Conservation (phyloP, 768 basidiomycete species). For the Lentinula sp. region DNA sequence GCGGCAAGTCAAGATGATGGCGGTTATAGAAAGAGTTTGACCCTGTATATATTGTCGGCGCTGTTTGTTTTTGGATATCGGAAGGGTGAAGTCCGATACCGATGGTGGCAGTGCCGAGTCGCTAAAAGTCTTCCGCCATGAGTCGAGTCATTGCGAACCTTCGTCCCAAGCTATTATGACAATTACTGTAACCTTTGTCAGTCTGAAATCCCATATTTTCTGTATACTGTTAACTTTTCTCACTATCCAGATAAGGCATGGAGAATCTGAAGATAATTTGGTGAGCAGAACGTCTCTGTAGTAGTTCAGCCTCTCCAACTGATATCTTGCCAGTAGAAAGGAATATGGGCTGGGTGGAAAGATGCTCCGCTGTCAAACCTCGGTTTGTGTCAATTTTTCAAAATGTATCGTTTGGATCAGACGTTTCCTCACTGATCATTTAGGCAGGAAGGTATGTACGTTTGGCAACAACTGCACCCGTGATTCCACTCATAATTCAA, state of each 20-base stretch:
- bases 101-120: not conserved
- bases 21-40: too few relatives aligned
- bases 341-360: slow-evolving; percentile 72
- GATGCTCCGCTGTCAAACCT: slow-evolving; percentile 70
- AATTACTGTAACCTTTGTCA: slow-evolving; percentile 19
- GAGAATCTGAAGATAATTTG: slow-evolving; percentile 65
- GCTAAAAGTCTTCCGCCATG: not conserved
- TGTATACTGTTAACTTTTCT: slow-evolving; percentile 10
- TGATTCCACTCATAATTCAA: not conserved
- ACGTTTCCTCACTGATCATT: not conserved
- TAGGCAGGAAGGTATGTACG: slow-evolving; percentile 25
- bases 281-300: slow-evolving; percentile 25
- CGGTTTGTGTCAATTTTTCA: slow-evolving; percentile 32
- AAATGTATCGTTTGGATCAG: too few relatives aligned
- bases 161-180: not conserved
- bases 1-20: too few relatives aligned
- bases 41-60: too few relatives aligned
- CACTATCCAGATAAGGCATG: slow-evolving; percentile 53
- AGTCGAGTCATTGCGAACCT: not conserved
- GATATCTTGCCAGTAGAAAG: slow-evolving; percentile 22
- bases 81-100: not conserved
- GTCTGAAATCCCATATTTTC: slow-evolving; percentile 15
- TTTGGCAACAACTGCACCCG: not conserved
- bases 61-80: not conserved
- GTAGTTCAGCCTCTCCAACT: not conserved